Evolutionary conservation across 176 grass and related monocot species (phyloP), one percentile per base, ranked within the genome.

Genomic region (Guadua angustifolia): DNA sequence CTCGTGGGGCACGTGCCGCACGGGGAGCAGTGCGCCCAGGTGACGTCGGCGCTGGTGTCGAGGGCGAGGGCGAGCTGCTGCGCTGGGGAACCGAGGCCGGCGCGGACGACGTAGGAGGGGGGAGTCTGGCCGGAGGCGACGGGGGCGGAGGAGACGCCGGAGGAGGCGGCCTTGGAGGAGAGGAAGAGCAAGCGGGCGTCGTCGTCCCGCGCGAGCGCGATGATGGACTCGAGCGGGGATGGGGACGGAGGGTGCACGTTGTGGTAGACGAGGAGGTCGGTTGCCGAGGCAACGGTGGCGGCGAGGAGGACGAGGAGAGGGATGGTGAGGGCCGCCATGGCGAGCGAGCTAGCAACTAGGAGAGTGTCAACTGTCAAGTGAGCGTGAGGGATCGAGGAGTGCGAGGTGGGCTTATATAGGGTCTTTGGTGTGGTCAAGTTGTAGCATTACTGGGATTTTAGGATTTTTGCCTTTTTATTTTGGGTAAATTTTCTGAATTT

Each of bases 1-100:
- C 33, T 79, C 9, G 89, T 66, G 21, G 93, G 88, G 79, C 95
- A 98, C 53, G 82, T 83, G 87, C 25, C 44, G 91, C 95, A 98
- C 6, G 95, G 92, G 10, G 92, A 88, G 87, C 95, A 98, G 83
- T 94, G 91, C 26, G 81, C 88, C 95, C 93, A 98, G 10, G 95
- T 88, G 78, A 89, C 90, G 73, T 98, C 95, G 40, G 95, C 91
- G 88, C 95, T 92, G 86, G 92, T 98, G 93, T 98, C 95, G 9
- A 98, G 89, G 24, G 91, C 85, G 3, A 98, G 93, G 25, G 92
- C 91, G 38, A 93, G 43, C 69, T 65, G 79, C 79, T 98, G 95
- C 29, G 73, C 79, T 2, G 95, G 95, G 13, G 91, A 88, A 18
- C 95, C 95, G 7, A 98, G 79, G 16, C 79, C 83, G 12, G 92